Evolutionary conservation across 164 flowering plant species (phyloP).

Genomic region (Tetrastigma voinierianum): DNA sequence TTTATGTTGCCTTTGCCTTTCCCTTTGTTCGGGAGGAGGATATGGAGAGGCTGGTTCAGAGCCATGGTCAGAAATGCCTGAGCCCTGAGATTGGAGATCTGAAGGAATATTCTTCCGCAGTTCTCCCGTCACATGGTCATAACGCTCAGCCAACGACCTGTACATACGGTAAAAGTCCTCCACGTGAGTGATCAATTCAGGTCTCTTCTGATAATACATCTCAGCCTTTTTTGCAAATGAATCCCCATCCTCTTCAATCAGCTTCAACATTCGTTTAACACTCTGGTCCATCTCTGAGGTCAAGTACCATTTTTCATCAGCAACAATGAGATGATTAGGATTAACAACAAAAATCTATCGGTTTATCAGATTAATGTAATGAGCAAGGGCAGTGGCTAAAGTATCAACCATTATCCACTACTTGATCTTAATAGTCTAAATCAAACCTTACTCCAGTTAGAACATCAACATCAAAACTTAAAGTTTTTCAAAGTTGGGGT

Average conservation of each 20-base stretch:
- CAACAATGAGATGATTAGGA: constrained; percentile 6
- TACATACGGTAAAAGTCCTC: constrained; percentile 88
- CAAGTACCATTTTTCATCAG: constrained; percentile 23
- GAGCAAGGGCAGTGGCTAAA: background rate
- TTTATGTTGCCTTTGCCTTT: constrained; percentile 30
- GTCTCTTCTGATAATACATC: constrained; percentile 87
- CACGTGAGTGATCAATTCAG: constrained; percentile 67
- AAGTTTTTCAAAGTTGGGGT: too few species aligned
- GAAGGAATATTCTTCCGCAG: constrained; percentile 56
- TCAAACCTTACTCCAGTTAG: constrained; percentile 2
- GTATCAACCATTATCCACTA: background rate
- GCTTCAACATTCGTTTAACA: constrained; percentile 76
- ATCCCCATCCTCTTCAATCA: constrained; percentile 93
- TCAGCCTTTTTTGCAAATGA: constrained; percentile 89
- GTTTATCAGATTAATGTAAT: background rate
- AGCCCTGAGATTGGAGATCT: constrained; percentile 68
- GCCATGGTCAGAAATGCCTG: constrained; percentile 49
- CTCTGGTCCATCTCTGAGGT: constrained; percentile 78
- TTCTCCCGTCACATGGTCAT: constrained; percentile 83
- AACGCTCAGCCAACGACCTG: constrained; percentile 86
- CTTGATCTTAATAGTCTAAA: background rate
- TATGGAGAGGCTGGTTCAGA: constrained; percentile 45
- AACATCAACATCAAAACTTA: constrained; percentile 2
- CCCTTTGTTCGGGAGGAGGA: constrained; percentile 43
- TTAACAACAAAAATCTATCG: background rate